phyloP scores from a whole-genome alignment of 225 moss, liverwort and hornwort genomes.

The Ulota crispa region DNA sequence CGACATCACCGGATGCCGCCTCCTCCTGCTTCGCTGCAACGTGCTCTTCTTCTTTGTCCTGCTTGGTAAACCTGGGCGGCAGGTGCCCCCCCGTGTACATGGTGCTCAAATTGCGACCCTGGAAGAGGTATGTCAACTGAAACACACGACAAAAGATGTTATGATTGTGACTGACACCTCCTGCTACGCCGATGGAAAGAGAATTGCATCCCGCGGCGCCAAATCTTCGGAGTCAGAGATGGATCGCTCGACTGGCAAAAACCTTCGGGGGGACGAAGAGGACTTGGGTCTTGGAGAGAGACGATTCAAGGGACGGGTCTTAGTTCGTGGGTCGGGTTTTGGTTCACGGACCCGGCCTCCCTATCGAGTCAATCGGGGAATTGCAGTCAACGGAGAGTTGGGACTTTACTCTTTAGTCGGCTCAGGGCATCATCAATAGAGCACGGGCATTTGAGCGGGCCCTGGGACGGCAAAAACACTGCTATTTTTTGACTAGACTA shows the following conservation, averaged over 20 bases:
- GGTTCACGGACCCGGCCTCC: background rate
- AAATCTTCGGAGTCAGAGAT: background rate
- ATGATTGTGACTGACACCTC: too few species aligned
- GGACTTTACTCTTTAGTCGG: too few species aligned
- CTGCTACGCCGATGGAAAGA: background rate
- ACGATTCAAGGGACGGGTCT: constrained; percentile 8
- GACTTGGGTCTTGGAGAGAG: background rate
- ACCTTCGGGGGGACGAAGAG: background rate
- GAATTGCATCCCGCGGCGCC: background rate
- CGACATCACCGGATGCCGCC: background rate
- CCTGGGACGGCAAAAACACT: too few species aligned
- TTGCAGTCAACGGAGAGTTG: too few species aligned
- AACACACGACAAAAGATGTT: background rate
- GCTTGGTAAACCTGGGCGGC: constrained; percentile 44
- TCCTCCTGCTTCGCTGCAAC: constrained; percentile 17
- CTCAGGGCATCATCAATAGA: too few species aligned
- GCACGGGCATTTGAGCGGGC: too few species aligned
- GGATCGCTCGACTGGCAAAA: background rate
- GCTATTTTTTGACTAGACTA: too few species aligned
- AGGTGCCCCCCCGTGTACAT: constrained; percentile 50
- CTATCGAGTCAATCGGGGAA: background rate
- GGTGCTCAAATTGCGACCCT: constrained; percentile 11
- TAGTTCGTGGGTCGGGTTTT: background rate
- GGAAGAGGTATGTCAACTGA: background rate
- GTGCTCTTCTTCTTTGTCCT: constrained; percentile 18